These are phyloP conservation scores for Colletotrichum eremochloae DNA, from an alignment of 2,329 filamentous ascomycete genomes.

Conservation along the genomic window DNA sequence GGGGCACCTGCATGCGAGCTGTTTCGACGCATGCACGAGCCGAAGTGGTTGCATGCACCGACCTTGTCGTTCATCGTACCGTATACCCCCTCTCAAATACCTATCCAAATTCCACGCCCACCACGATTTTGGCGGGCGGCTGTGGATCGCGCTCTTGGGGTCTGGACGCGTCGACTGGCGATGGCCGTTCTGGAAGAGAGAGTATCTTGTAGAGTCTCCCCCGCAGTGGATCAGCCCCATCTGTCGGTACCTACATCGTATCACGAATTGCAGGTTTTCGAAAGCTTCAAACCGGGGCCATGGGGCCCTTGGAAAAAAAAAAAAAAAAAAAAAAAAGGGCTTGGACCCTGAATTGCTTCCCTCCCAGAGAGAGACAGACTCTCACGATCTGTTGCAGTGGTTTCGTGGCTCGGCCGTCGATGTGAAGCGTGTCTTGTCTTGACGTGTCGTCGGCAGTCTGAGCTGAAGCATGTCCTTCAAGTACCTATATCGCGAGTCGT, in stretches of 20 bases:
- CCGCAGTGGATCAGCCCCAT: conserved; percentile 29
- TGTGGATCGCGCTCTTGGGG: conserved; percentile 25
- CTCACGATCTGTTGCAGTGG: neutral
- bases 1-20: conserved; percentile 27
- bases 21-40: conserved; percentile 25
- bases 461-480: neutral
- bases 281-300: conserved; percentile 35
- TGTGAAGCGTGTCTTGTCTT: conserved; percentile 14
- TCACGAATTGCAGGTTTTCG: conserved; percentile 34
- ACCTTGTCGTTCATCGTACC: conserved; percentile 7
- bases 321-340: conserved; percentile 8
- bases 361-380: neutral
- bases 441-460: neutral
- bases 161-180: conserved; percentile 29
- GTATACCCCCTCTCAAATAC: neutral
- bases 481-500: neutral
- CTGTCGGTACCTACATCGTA: conserved; percentile 21
- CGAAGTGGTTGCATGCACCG: conserved; percentile 39
- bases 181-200: conserved; percentile 30
- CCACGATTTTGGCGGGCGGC: conserved; percentile 11
- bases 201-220: conserved; percentile 13
- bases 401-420: conserved; percentile 9
- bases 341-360: conserved; percentile 33
- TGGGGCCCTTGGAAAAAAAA: conserved; percentile 16
- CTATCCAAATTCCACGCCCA: conserved; percentile 10